Percentiles rank a stretch among this genome's conserved stretches.
Evolutionary conservation across 495 filamentous ascomycete genomes (phyloP).

Genomic region (Talaromyces wortmannii): DNA sequence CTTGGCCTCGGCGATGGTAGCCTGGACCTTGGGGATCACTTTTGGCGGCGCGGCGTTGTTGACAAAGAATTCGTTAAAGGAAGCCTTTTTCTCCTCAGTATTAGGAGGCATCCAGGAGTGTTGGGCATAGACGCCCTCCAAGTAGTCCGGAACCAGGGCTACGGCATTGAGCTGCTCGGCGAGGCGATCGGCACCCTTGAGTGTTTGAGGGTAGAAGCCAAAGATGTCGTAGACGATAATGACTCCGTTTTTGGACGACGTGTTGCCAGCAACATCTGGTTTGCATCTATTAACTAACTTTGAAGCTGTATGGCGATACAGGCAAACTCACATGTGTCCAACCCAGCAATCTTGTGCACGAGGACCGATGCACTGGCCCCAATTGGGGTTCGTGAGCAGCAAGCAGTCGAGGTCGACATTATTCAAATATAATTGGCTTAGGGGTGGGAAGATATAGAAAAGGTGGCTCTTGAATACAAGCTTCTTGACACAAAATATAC

Average conservation of each 20-base stretch:
- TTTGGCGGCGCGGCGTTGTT: conserved; percentile 11
- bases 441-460: neutral
- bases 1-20: conserved; percentile 14
- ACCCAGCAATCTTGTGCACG: conserved; percentile 46
- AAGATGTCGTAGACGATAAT: conserved; percentile 51
- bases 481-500: neutral
- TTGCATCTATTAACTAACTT: neutral
- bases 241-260: conserved; percentile 26
- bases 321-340: conserved; percentile 57
- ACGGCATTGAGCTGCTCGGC: conserved; percentile 26
- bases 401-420: conserved; percentile 1
- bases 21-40: conserved; percentile 12
- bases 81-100: conserved; percentile 35
- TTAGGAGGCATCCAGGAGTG: conserved; percentile 28
- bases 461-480: no score
- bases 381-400: conserved; percentile 7
- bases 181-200: conserved; percentile 50
- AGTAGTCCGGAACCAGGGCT: conserved; percentile 42
- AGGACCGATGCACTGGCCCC: neutral
- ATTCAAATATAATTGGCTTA: neutral
- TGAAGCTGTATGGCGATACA: neutral
- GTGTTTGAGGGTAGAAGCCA: conserved; percentile 40
- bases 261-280: conserved; percentile 39
- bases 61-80: conserved; percentile 18
- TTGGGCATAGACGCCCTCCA: conserved; percentile 25